Evolutionary conservation across 768 basidiomycete genomes (phyloP).

Genomic region (Leucosporidium yakuticum): DNA sequence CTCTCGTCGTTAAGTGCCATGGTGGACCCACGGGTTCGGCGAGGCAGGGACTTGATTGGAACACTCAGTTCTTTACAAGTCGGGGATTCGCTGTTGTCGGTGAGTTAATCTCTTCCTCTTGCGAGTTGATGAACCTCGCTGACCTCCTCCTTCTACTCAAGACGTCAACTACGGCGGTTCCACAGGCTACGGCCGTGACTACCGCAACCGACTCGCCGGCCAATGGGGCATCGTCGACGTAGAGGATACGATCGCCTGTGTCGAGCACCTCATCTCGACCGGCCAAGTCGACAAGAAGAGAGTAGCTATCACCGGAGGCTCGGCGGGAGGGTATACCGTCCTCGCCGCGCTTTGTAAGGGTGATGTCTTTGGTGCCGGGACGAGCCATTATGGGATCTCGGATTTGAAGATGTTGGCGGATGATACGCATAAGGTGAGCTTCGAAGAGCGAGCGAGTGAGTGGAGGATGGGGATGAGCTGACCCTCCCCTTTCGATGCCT

Average conservation of each 20-base stretch:
- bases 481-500: not conserved
- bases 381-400: constrained; percentile 63
- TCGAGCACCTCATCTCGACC: constrained; percentile 50
- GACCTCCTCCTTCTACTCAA: not conserved
- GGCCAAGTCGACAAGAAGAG: constrained; percentile 60
- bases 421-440: constrained; percentile 58
- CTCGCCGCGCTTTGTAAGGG: constrained; percentile 51
- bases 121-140: not conserved
- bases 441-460: too few relatives aligned
- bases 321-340: constrained; percentile 67
- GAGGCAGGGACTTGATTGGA: constrained; percentile 52
- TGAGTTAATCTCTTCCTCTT: not conserved
- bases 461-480: not conserved
- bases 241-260: constrained; percentile 59
- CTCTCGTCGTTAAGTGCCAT: constrained; percentile 60
- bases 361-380: constrained; percentile 57
- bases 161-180: constrained; percentile 58
- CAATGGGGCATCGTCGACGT: constrained; percentile 73
- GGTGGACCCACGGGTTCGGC: constrained; percentile 62
- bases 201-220: constrained; percentile 55
- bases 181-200: constrained; percentile 64
- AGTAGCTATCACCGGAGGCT: constrained; percentile 63
- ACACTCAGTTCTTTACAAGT: constrained; percentile 61
- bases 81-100: constrained; percentile 50
- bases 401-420: constrained; percentile 56